Evolutionary conservation across 306 rosid species (phyloP).

Genomic region (Trifolium pratense): DNA sequence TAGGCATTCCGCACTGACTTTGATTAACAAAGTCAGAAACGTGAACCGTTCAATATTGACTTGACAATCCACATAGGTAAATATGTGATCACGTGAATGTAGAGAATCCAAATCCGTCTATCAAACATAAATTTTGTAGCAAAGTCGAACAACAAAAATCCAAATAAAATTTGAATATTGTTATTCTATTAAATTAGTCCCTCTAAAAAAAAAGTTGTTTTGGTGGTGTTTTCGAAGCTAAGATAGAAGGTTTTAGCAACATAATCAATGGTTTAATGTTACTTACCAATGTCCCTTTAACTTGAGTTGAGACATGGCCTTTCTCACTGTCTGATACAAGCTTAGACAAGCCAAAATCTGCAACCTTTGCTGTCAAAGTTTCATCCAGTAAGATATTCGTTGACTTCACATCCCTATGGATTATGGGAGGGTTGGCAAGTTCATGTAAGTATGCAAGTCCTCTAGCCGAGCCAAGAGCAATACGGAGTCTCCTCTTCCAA

Average conservation of each 20-base stretch:
- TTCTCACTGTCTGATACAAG: conserved; percentile 72
- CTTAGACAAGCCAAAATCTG: conserved; percentile 96
- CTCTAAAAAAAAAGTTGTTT: too few species aligned
- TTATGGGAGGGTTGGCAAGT: conserved; percentile 95
- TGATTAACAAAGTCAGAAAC: too few species aligned
- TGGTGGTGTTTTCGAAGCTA: too few species aligned
- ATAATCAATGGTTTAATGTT: conserved; percentile 3
- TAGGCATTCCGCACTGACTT: background rate
- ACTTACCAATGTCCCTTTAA: conserved; percentile 91
- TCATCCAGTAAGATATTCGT: conserved; percentile 84
- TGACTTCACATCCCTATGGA: conserved; percentile 91
- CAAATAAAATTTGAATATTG: conserved; percentile 23
- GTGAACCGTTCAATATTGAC: too few species aligned
- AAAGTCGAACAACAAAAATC: conserved; percentile 5
- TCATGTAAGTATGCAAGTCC: conserved; percentile 96
- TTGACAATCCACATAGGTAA: background rate
- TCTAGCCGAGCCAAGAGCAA: conserved; percentile 94
- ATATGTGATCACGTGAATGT: background rate
- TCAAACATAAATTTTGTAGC: conserved; percentile 2
- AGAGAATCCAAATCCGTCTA: background rate
- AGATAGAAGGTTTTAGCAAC: conserved; percentile 22
- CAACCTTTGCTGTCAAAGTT: conserved; percentile 83
- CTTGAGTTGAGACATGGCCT: conserved; percentile 94
- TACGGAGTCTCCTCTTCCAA: conserved; percentile 94
- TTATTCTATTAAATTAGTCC: background rate